phyloP scores from a whole-genome alignment of 441 rosid genomes.

The Euphorbia celastroides region DNA sequence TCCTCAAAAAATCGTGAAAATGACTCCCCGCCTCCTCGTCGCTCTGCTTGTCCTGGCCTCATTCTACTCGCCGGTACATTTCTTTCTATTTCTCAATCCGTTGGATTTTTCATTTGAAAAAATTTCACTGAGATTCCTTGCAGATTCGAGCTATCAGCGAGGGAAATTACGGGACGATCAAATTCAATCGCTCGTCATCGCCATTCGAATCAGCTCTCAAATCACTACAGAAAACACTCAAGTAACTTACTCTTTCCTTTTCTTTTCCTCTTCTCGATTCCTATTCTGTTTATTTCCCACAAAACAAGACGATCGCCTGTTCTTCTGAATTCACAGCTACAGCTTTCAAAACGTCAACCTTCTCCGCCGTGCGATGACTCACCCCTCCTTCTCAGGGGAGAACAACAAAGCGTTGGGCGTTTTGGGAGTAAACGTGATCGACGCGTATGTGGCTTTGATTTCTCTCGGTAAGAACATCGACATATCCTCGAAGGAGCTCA shows the following conservation, averaged over 20 bases:
- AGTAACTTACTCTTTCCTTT: neutral
- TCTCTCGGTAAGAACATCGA: constrained; percentile 41
- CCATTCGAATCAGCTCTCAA: neutral
- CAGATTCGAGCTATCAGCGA: no score
- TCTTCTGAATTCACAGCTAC: neutral
- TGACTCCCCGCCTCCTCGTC: no score
- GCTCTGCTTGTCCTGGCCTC: no score
- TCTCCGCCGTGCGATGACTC: constrained; percentile 7
- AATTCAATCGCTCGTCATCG: no score
- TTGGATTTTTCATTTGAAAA: no score
- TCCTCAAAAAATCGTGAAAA: no score
- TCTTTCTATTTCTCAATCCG: no score
- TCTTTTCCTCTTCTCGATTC: neutral
- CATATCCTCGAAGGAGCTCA: constrained; percentile 45
- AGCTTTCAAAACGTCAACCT: neutral
- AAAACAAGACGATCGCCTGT: neutral
- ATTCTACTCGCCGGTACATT: no score
- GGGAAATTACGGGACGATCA: no score
- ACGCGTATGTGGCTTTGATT: constrained; percentile 26
- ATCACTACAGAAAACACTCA: neutral
- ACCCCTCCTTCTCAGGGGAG: neutral
- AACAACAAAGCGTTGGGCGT: neutral
- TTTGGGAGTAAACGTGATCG: constrained; percentile 10
- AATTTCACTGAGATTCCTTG: no score
- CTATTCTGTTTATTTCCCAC: neutral